These are phyloP conservation scores for Gracilaria domingensis DNA, from an alignment of 23 red algal species.

Conservation along the genomic window DNA sequence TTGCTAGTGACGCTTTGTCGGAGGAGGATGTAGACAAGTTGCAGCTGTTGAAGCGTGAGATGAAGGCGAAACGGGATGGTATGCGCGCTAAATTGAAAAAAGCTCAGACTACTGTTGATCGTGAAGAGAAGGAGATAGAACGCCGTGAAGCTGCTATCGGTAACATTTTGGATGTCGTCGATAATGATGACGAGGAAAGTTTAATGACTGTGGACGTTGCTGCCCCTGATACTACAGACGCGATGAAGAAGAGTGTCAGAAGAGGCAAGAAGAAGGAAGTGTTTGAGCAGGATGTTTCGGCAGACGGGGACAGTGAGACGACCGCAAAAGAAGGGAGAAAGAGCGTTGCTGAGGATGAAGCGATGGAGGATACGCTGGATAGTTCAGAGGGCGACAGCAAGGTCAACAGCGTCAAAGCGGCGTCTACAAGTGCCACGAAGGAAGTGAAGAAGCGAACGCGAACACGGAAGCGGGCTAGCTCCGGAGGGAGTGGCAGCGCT, in stretches of 20 bases:
- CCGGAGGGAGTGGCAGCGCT: background rate
- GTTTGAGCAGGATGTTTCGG: background rate
- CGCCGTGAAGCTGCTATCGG: constrained; percentile 36
- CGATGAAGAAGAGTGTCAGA: background rate
- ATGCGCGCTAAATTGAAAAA: constrained; percentile 23
- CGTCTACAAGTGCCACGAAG: background rate
- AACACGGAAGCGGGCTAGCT: background rate
- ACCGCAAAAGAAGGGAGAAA: background rate
- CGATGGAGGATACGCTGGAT: background rate
- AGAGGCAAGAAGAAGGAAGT: background rate
- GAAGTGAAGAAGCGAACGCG: background rate
- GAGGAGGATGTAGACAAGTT: constrained; percentile 5
- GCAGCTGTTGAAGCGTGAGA: constrained; percentile 15
- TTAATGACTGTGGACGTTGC: background rate
- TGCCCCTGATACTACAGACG: background rate
- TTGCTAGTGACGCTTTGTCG: background rate
- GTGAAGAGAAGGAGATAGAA: constrained; percentile 11
- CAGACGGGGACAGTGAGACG: background rate
- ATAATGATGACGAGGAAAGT: background rate
- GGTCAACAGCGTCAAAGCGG: background rate
- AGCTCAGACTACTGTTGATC: constrained; percentile 31
- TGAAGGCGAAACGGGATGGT: constrained; percentile 22
- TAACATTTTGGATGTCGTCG: constrained; percentile 8
- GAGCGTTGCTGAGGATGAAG: background rate
- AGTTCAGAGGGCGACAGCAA: background rate